These are phyloP conservation scores for Botrytis fragariae DNA, from an alignment of 2,329 filamentous ascomycete genomes.

Conservation along the genomic window DNA sequence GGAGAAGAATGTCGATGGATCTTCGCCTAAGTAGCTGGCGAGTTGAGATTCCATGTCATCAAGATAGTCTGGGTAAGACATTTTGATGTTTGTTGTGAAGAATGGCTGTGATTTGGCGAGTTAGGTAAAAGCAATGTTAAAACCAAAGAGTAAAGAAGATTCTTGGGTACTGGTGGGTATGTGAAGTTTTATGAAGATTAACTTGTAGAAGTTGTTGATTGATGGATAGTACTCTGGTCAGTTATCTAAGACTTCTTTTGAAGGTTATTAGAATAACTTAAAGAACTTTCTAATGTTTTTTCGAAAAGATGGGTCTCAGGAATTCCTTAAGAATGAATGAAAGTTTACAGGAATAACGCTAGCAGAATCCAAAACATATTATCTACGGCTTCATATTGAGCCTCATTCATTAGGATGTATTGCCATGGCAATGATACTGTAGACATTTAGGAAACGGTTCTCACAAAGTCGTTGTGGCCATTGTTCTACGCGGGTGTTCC, in stretches of 20 bases:
- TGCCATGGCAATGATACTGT: neutral
- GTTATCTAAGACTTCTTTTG: neutral
- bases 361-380: neutral
- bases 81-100: neutral
- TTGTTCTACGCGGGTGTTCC: neutral
- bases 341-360: neutral
- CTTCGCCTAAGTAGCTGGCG: neutral
- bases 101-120: neutral
- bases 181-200: neutral
- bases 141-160: neutral
- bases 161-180: neutral
- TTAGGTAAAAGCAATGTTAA: fast-evolving
- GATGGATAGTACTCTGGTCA: neutral
- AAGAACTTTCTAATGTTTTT: neutral
- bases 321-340: neutral
- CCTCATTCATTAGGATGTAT: too few relatives aligned
- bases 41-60: neutral
- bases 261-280: neutral
- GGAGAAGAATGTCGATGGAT: neutral
- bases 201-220: neutral
- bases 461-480: neutral
- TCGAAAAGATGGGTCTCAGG: neutral
- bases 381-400: neutral
- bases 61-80: neutral
- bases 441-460: neutral